Evolutionary conservation across 2,329 filamentous ascomycete genomes (phyloP), one percentile per base, ranked within the genome.

Genomic region (Colletotrichum scovillei): DNA sequence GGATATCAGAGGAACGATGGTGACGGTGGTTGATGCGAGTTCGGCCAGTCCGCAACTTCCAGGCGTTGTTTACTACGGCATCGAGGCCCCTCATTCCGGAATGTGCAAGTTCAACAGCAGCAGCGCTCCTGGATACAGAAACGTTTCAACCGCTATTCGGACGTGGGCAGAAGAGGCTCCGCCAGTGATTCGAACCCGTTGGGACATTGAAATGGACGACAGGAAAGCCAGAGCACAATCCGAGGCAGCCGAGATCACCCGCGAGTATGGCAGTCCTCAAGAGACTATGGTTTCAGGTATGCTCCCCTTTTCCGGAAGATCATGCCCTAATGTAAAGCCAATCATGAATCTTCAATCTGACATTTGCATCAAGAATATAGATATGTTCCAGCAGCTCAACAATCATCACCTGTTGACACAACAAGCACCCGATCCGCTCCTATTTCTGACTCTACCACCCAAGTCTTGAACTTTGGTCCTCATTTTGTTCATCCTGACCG

Each of bases 31-130:
- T 3, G 92, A 94, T 72, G 87, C 92, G 67, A 85, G 85, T 59
- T 94, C 92, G 1, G 93, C 93, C 1, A 89, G 91, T 22, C 93
- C 93, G 0, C 89, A 90, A 67, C 84, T 94, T 16, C 91, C 92
- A 6, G 92, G 92, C 38, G 92, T 93, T 0, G 91, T 89, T 55
- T 92, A 92, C 75, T 93, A 92, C 81, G 92, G 92, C n/a, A 93
- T 94, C 72, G 92, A 94, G 76, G 91, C 91, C 8, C 90, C 89
- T n/a, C 92, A 94, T 78, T 90, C 89, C 1, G 85, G 87, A 56
- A 94, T 94, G 90, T 93, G 91, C 84, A 94, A 94, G 78, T 94
- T 94, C 73, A 87, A 90, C 26, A 88, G 88, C 74, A 86, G 87
- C 62, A 89, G 86, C 74, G 88, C 93, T 0, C 91, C 93, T 0